Conservation (phyloP, 306 rosid species). For the Begonia fuchsioides region DNA sequence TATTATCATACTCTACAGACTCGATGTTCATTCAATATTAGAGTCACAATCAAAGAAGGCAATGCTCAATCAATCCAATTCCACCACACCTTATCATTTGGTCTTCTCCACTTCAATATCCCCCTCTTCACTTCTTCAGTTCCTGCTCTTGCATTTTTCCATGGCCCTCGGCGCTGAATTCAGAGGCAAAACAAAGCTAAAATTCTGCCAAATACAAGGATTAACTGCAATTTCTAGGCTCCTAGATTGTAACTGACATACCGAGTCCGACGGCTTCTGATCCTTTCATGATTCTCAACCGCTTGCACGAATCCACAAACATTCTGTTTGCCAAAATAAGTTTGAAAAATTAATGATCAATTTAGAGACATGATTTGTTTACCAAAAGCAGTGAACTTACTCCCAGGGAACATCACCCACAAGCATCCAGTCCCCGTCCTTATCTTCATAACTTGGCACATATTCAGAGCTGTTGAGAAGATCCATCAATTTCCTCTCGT, state of each 20-base stretch:
- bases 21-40: constrained; percentile 20
- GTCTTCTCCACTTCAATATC: constrained; percentile 11
- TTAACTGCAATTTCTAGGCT: too few relatives aligned
- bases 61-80: not conserved
- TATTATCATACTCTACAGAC: constrained; percentile 30
- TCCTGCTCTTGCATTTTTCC: constrained; percentile 98
- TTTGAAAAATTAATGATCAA: not conserved
- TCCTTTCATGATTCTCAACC: constrained; percentile 92
- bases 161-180: constrained; percentile 92
- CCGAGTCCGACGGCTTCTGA: constrained; percentile 99
- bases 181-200: not conserved
- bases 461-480: constrained; percentile 94
- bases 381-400: constrained; percentile 42
- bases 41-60: constrained; percentile 31
- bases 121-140: constrained; percentile 37
- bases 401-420: constrained; percentile 99
- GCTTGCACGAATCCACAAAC: constrained; percentile 98
- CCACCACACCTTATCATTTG: too few relatives aligned
- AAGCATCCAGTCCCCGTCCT: constrained; percentile 99
- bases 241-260: constrained; percentile 9
- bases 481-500: constrained; percentile 98
- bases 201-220: too few relatives aligned
- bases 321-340: constrained; percentile 31
- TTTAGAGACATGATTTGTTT: not conserved
- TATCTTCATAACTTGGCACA: constrained; percentile 98